These are phyloP conservation scores for Paraphaeosphaeria minitans DNA, from an alignment of 2,329 filamentous ascomycete species.

Conservation along the genomic window DNA sequence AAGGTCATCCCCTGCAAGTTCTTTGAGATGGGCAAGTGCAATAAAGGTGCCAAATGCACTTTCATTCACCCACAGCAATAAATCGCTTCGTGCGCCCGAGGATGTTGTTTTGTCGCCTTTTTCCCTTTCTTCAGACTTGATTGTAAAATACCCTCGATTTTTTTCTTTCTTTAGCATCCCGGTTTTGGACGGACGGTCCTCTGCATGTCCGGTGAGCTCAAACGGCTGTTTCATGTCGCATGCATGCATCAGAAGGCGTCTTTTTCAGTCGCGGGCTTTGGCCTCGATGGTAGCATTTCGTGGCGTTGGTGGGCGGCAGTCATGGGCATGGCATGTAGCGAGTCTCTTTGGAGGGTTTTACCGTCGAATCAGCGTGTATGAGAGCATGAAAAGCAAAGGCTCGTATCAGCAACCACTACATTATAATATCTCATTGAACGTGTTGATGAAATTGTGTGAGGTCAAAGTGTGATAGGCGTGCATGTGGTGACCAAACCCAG, in stretches of 20 bases:
- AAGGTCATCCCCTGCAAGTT: slow-evolving; percentile 65
- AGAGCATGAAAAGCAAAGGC: background rate
- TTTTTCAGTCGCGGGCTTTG: background rate
- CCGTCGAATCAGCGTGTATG: background rate
- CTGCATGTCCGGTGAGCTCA: slow-evolving; percentile 4
- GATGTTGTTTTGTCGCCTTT: background rate
- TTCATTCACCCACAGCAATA: slow-evolving; percentile 61
- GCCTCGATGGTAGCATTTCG: slow-evolving; percentile 4
- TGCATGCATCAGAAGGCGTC: slow-evolving; percentile 30
- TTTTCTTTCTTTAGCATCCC: slow-evolving; percentile 18
- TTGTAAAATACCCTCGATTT: slow-evolving; percentile 20
- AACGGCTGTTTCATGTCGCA: slow-evolving; percentile 19
- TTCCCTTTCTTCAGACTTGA: background rate
- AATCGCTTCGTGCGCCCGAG: background rate
- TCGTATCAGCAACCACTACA: background rate
- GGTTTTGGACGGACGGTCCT: slow-evolving; percentile 14
- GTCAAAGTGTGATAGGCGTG: background rate
- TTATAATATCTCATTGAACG: background rate
- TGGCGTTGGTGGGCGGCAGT: slow-evolving; percentile 1
- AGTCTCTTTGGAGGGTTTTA: background rate
- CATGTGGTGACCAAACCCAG: background rate
- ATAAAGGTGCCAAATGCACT: slow-evolving; percentile 74
- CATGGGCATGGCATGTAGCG: background rate
- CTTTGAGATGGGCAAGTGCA: slow-evolving; percentile 72
- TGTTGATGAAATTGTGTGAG: background rate